Conservation (phyloP, 2,329 filamentous ascomycete genomes). For the Pseudogymnoascus sp. region DNA sequence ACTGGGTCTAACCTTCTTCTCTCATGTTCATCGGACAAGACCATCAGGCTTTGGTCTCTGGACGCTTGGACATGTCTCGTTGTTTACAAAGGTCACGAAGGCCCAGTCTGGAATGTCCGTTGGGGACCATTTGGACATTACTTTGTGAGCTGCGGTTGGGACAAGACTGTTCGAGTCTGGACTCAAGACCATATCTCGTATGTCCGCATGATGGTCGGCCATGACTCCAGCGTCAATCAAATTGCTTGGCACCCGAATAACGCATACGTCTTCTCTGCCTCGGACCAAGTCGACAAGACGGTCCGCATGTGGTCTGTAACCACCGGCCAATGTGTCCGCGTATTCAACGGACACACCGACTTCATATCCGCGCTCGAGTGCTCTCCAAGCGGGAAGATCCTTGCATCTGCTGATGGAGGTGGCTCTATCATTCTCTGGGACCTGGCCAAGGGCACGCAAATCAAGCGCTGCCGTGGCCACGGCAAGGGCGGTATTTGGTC, state of each 20-base stretch:
- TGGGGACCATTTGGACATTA: conserved; percentile 96
- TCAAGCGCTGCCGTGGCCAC: conserved; percentile 91
- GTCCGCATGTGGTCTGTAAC: conserved; percentile 96
- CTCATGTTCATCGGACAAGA: conserved; percentile 80
- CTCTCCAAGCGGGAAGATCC: conserved; percentile 76
- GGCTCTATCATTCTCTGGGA: conserved; percentile 96
- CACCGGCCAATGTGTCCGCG: conserved; percentile 77
- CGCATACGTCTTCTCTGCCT: conserved; percentile 86
- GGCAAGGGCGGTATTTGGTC: conserved; percentile 91
- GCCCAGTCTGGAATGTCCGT: conserved; percentile 77
- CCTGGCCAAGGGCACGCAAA: conserved; percentile 71
- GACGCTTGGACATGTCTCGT: conserved; percentile 90
- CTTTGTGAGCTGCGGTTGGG: conserved; percentile 79
- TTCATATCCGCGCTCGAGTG: conserved; percentile 80
- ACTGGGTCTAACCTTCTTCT: conserved; percentile 69
- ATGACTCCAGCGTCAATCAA: conserved; percentile 86
- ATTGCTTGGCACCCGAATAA: conserved; percentile 94
- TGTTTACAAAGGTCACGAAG: conserved; percentile 87
- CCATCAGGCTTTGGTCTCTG: conserved; percentile 85
- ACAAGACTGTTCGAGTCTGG: conserved; percentile 87
- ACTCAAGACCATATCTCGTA: conserved; percentile 87
- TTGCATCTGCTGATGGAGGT: conserved; percentile 83
- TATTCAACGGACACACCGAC: conserved; percentile 87
- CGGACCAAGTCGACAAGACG: conserved; percentile 75
- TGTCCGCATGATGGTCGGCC: conserved; percentile 79